Conservation (phyloP, 495 filamentous ascomycete genomes). For the Chaetomium tenue region DNA sequence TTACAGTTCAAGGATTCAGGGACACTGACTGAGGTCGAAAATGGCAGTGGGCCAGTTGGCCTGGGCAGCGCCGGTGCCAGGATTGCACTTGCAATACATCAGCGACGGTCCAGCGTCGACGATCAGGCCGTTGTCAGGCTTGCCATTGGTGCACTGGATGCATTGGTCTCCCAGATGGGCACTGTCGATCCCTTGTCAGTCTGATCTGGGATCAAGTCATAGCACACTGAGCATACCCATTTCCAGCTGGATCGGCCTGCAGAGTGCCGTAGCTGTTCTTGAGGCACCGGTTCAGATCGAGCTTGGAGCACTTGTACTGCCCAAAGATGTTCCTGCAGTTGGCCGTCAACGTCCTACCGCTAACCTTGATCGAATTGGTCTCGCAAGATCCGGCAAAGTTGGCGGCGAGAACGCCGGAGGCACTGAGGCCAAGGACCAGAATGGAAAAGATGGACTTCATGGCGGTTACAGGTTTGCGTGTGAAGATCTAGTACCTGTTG, state of each 20-base stretch:
- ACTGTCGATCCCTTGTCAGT: slow-evolving; percentile 8
- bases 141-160: slow-evolving; percentile 29
- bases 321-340: slow-evolving; percentile 30
- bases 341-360: slow-evolving; percentile 27
- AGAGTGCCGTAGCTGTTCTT: slow-evolving; percentile 30
- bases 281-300: slow-evolving; percentile 32
- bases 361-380: slow-evolving; percentile 24
- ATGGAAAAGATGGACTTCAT: slow-evolving; percentile 13
- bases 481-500: background rate
- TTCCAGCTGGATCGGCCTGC: slow-evolving; percentile 23
- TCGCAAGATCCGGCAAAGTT: slow-evolving; percentile 29
- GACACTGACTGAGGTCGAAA: slow-evolving; percentile 29
- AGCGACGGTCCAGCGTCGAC: slow-evolving; percentile 17
- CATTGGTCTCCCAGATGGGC: slow-evolving; percentile 30
- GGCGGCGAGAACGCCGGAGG: slow-evolving; percentile 13
- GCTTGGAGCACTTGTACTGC: slow-evolving; percentile 23
- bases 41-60: slow-evolving; percentile 27
- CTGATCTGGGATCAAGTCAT: background rate
- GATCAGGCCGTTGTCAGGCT: slow-evolving; percentile 17
- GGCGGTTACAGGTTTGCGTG: background rate
- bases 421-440: slow-evolving; percentile 7
- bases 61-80: slow-evolving; percentile 25
- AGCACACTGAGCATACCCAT: slow-evolving; percentile 17
- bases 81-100: slow-evolving; percentile 31
- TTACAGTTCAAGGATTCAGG: background rate